phyloP scores from a whole-genome alignment of 2,329 filamentous ascomycete species.

The Colletotrichum magnum region DNA sequence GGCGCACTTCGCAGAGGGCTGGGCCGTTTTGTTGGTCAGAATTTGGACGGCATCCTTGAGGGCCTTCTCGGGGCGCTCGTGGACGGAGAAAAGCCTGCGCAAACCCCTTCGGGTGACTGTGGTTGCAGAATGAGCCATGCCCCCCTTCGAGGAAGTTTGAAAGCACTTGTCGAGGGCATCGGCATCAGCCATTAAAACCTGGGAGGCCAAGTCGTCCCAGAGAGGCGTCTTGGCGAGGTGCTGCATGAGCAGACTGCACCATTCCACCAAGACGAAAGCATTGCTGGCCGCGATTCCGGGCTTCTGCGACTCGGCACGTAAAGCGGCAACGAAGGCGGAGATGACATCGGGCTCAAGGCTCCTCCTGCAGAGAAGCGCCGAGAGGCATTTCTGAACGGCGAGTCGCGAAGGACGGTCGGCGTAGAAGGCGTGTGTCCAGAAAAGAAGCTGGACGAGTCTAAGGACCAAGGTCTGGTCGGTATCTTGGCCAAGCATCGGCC shows the following conservation, averaged over 20 bases:
- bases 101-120: slow-evolving; percentile 85
- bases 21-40: slow-evolving; percentile 77
- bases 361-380: slow-evolving; percentile 73
- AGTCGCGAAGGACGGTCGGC: slow-evolving; percentile 86
- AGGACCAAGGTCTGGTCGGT: slow-evolving; percentile 64
- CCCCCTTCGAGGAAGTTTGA: slow-evolving; percentile 72
- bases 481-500: slow-evolving; percentile 50
- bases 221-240: slow-evolving; percentile 72
- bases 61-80: slow-evolving; percentile 70
- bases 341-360: slow-evolving; percentile 69
- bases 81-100: slow-evolving; percentile 77
- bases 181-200: slow-evolving; percentile 78
- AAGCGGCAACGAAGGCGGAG: slow-evolving; percentile 73
- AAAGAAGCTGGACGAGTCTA: slow-evolving; percentile 78
- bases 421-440: slow-evolving; percentile 90
- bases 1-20: slow-evolving; percentile 78
- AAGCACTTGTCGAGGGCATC: slow-evolving; percentile 84
- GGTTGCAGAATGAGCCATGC: slow-evolving; percentile 80
- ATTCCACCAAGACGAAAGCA: slow-evolving; percentile 91
- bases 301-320: slow-evolving; percentile 83
- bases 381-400: slow-evolving; percentile 86
- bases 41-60: slow-evolving; percentile 74
- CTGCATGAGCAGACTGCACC: slow-evolving; percentile 86
- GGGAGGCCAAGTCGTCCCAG: slow-evolving; percentile 75
- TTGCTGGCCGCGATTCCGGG: slow-evolving; percentile 81